Conservation (phyloP, 2,329 filamentous ascomycete species). For the Fulvia fulva region DNA sequence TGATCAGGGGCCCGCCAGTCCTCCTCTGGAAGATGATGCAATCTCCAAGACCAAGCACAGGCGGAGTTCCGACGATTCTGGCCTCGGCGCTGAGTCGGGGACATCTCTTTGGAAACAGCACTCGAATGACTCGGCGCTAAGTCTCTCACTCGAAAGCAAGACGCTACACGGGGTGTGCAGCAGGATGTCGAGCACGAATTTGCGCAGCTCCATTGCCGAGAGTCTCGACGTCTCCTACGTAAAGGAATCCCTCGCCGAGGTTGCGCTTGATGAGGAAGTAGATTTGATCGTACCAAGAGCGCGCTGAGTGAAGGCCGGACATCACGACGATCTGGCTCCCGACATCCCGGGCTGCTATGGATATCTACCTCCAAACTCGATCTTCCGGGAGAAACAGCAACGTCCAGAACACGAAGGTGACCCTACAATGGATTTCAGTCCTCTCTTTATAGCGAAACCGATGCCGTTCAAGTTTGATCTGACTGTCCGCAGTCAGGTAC, state of each 20-base stretch:
- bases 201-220: too few species aligned
- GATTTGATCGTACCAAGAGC: background rate
- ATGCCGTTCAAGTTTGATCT: constrained; percentile 43
- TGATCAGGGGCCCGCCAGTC: background rate
- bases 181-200: background rate
- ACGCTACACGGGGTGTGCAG: background rate
- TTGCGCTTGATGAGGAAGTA: background rate
- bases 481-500: constrained; percentile 31
- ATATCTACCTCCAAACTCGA: background rate
- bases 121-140: constrained; percentile 18
- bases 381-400: background rate
- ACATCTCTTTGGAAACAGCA: background rate
- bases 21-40: background rate
- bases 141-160: constrained; percentile 5
- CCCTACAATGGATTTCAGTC: constrained; percentile 43
- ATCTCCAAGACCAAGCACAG: background rate
- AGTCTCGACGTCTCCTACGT: too few species aligned
- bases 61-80: background rate
- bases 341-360: background rate
- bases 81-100: background rate
- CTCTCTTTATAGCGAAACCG: constrained; percentile 45
- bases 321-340: background rate
- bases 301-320: background rate
- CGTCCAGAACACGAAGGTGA: constrained; percentile 24
- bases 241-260: too few species aligned